Evolutionary conservation across 2,329 filamentous ascomycete species (phyloP).

Genomic region (Aspergillus udagawae): DNA sequence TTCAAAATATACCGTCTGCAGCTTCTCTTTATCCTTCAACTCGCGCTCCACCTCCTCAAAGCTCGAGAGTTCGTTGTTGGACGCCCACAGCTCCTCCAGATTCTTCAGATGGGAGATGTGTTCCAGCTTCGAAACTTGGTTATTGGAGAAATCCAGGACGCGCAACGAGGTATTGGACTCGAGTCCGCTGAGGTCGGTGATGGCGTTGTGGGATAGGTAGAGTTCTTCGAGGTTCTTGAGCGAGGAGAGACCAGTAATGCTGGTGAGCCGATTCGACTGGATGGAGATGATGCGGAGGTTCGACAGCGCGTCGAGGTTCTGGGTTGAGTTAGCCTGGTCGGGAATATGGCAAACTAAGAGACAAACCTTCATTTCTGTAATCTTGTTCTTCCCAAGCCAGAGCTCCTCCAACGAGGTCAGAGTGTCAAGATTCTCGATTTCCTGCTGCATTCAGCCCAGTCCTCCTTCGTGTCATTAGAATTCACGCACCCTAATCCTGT

Average conservation of each 20-base stretch:
- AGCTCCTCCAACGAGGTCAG: constrained; percentile 77
- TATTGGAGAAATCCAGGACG: constrained; percentile 85
- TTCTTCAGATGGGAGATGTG: constrained; percentile 66
- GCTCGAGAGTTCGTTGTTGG: constrained; percentile 75
- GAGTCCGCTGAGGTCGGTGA: constrained; percentile 72
- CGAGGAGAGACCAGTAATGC: constrained; percentile 69
- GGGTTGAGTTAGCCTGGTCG: constrained; percentile 2
- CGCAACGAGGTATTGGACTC: constrained; percentile 63
- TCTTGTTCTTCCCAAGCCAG: constrained; percentile 97
- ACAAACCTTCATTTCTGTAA: constrained; percentile 67
- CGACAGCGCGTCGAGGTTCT: constrained; percentile 66
- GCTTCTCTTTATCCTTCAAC: constrained; percentile 69
- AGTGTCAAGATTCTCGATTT: constrained; percentile 79
- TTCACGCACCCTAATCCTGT: constrained; percentile 66
- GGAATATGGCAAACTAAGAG: not conserved
- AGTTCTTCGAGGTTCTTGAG: constrained; percentile 81
- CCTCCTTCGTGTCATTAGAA: not conserved
- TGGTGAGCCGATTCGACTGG: constrained; percentile 86
- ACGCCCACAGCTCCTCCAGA: constrained; percentile 91
- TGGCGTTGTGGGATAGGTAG: constrained; percentile 92
- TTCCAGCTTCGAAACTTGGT: constrained; percentile 70
- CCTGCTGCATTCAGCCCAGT: constrained; percentile 35
- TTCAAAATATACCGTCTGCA: constrained; percentile 94
- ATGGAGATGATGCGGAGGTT: constrained; percentile 87
- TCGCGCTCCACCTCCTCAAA: constrained; percentile 77